Base-by-base conservation (phyloP, 495 filamentous ascomycete genomes). In the Eremomyces bilateralis region DNA sequence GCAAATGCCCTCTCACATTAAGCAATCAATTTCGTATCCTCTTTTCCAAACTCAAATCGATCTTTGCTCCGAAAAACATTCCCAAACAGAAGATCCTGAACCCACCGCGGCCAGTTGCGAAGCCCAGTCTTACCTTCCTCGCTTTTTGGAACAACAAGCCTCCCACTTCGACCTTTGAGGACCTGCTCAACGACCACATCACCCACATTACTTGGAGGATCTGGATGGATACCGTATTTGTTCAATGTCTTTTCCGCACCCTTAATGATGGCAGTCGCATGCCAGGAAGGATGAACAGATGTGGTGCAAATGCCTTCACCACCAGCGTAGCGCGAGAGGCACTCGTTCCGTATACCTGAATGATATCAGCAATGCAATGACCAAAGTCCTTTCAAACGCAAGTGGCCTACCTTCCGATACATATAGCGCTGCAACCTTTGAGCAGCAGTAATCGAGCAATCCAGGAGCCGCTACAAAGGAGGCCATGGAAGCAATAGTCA, bases 401-500 rank as follows among this genome's bases (percentile, higher is more conserved):
- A n/a, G n/a, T 6, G 8, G 17, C 15, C 8, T 16, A 32, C 39
- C 64, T 29, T 60, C 56, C 41, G 73, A 64, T 39, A 75, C 61
- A 0, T 64, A 57, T 15, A 67, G 51, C 4, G 63, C 58, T 29
- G 58, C 66, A 2, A 62, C 65, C 51, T 75, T 75, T 33, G 64
- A 60, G 39, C 53, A 53, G 39, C 56, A 58, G 45, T 75, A 75
- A 34, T 69, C 61, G 3, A 58, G 56, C 41, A 64, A 58, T 19
- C 60, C 55, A 2, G 63, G 58, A n/a, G 61, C 39, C 0, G 53
- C 56, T 1, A 65, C 41, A 39, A 69, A 72, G 15, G 55, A 61
- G 31, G 65, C 61, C 51, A 73, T 57, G 27, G 60, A 65, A 3
- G 69, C 67, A 8, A 65, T 47, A 0, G 61, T 63, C 20, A 75